Percentiles rank a stretch among this genome's conserved stretches.
phyloP scores from a whole-genome alignment of 2,329 filamentous ascomycete species.

The Aspergillus texensis region DNA sequence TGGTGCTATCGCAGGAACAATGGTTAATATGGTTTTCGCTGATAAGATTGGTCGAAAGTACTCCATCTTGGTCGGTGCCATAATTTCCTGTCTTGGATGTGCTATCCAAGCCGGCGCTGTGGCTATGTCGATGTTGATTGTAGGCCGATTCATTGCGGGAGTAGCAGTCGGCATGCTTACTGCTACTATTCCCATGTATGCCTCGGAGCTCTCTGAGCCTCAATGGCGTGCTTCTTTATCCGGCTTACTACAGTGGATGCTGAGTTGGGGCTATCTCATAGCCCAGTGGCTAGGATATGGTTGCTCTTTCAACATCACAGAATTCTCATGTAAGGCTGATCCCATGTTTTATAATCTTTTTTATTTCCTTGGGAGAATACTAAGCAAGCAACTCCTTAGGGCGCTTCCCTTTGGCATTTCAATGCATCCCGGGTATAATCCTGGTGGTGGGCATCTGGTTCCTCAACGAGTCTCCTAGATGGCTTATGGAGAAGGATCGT shows the following conservation, averaged over 20 bases:
- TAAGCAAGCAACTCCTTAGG: conserved; percentile 9
- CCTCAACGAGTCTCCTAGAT: conserved; percentile 33
- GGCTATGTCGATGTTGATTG: conserved; percentile 31
- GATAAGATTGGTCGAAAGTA: conserved; percentile 6
- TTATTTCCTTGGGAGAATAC: neutral
- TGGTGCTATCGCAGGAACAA: conserved; percentile 28
- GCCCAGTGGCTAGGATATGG: conserved; percentile 45
- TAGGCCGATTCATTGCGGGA: conserved; percentile 33
- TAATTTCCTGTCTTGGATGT: conserved; percentile 9
- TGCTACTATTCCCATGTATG: conserved; percentile 34
- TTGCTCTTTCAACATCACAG: conserved; percentile 25
- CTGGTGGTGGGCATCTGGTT: conserved; percentile 34
- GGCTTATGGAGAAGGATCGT: conserved; percentile 29
- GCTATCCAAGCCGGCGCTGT: conserved; percentile 30
- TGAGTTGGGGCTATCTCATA: conserved; percentile 42
- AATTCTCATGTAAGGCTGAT: conserved; percentile 17
- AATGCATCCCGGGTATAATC: conserved; percentile 41
- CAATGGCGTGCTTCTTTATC: conserved; percentile 34
- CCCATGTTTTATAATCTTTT: neutral
- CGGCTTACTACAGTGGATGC: conserved; percentile 37
- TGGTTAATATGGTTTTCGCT: conserved; percentile 7
- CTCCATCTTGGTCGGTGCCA: neutral
- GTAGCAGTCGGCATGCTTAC: conserved; percentile 32
- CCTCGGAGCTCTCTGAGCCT: conserved; percentile 36
- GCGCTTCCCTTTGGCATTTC: conserved; percentile 47